Base-by-base conservation (phyloP, 768 basidiomycete species). In the Rhizopogon vinicolor region DNA sequence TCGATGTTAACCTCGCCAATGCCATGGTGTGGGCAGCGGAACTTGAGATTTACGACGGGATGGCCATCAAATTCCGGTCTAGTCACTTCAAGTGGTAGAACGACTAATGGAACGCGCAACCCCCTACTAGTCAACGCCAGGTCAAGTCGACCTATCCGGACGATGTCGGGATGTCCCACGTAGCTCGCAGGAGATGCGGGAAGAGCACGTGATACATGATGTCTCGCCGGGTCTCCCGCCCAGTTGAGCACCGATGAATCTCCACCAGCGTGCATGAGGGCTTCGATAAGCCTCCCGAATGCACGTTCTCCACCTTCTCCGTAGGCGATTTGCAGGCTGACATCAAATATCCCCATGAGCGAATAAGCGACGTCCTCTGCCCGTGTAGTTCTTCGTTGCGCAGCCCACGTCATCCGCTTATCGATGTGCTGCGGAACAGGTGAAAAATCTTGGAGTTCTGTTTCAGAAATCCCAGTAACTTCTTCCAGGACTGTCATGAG, bases 281-380 rank as follows among this genome's bases (percentile, higher is more conserved):
- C 56, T 18, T 54, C 18, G 4, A 54, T 44, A 22, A 57, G 56
- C 8, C 56, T 54, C 14, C 10, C 44, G 19, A 57, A 57, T 19
- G 56, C 52, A 6, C 43, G 53, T 12, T 57, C 52, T 43, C 29
- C 42, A n/a, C 62, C 62, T 49, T 59, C 60, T 25, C 62, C 62
- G 25, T 63, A 63, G 3, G 50, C 43, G 19, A 62, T 57, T 7
- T 55, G 48, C 35, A 63, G 29, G 39, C 51, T 51, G 28, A 59
- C 58, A n/a, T 56, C 50, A 39, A 63, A 59, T 0, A 63, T 33
- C 14, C 55, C 60, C 48, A 63, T 45, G 18, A 63, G 42, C 1
- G 56, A 62, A 40, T 63, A 63, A 22, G 60, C 58, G 9, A 39
- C 33, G 31, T 63, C 62, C 40, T 62, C 62, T 25, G 28, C 41